Percentiles rank a stretch among this genome's conserved stretches.
Evolutionary conservation across 768 basidiomycete genomes (phyloP).

Genomic region (Pisolithus microcarpus): DNA sequence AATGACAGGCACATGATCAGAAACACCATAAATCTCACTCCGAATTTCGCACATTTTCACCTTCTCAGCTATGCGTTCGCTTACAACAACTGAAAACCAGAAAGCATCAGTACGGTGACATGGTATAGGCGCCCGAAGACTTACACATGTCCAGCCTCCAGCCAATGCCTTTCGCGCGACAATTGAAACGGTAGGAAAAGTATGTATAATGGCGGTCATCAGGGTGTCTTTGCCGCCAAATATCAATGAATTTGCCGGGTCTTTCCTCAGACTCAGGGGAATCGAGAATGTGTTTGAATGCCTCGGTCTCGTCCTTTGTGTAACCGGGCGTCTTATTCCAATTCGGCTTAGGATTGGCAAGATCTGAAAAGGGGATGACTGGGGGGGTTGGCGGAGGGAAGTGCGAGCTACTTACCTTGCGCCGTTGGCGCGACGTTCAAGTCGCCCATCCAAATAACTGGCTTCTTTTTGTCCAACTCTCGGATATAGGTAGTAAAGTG

Average conservation of each 20-base stretch:
- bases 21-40: conserved; percentile 79
- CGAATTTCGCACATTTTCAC: conserved; percentile 83
- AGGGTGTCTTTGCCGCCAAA: conserved; percentile 73
- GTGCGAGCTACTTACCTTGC: conserved; percentile 37
- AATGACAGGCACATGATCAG: conserved; percentile 78
- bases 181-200: conserved; percentile 78
- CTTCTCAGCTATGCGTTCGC: conserved; percentile 55
- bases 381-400: background rate
- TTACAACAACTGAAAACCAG: conserved; percentile 54
- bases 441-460: conserved; percentile 86
- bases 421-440: conserved; percentile 80
- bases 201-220: conserved; percentile 72
- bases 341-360: conserved; percentile 61
- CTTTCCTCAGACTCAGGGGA: conserved; percentile 33
- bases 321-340: conserved; percentile 89
- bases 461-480: conserved; percentile 67
- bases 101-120: conserved; percentile 1
- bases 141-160: conserved; percentile 87
- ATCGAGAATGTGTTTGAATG: conserved; percentile 62
- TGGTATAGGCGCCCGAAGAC: conserved; percentile 13
- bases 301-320: conserved; percentile 73
- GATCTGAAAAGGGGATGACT: conserved; percentile 36
- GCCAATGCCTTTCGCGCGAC: conserved; percentile 70
- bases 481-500: conserved; percentile 73
- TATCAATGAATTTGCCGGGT: conserved; percentile 57